Percentiles rank a stretch among this genome's conserved stretches.
These are phyloP conservation scores for Meripilus lineatus DNA, from an alignment of 1,284 basidiomycete species.

Conservation along the genomic window DNA sequence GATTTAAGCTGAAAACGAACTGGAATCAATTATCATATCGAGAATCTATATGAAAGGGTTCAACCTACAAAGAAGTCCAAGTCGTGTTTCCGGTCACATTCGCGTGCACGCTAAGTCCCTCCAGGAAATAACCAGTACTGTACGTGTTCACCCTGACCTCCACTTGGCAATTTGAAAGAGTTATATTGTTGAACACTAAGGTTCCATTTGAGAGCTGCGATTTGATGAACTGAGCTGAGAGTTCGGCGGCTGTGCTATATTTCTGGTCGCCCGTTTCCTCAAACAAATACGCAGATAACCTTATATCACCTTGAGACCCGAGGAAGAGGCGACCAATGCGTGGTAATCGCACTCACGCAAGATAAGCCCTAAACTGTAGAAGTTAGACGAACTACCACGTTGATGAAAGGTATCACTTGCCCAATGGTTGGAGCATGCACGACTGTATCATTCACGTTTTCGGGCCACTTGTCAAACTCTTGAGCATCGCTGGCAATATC, in stretches of 20 bases:
- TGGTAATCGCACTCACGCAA: slow-evolving; percentile 6
- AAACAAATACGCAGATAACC: slow-evolving; percentile 6
- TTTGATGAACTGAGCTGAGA: slow-evolving; percentile 6
- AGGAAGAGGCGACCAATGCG: background rate
- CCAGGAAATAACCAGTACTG: slow-evolving; percentile 5
- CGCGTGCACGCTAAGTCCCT: slow-evolving; percentile 4
- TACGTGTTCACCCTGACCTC: background rate
- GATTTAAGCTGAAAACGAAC: background rate
- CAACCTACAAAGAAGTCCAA: slow-evolving; percentile 4
- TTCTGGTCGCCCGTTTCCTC: background rate
- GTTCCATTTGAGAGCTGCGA: slow-evolving; percentile 6
- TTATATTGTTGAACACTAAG: slow-evolving; percentile 2
- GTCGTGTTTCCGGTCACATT: background rate
- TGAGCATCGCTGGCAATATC: background rate
- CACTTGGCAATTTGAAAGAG: slow-evolving; percentile 1
- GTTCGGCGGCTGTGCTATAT: slow-evolving; percentile 1
- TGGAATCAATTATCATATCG: background rate
- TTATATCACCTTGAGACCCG: background rate
- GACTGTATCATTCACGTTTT: background rate
- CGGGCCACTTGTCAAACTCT: no score
- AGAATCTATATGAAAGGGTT: background rate
- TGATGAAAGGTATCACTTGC: slow-evolving; percentile 6
- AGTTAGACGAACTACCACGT: no score
- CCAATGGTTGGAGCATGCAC: slow-evolving; percentile 2
- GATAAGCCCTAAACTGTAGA: slow-evolving; percentile 4